These are phyloP conservation scores for Rutstroemia sp. DNA, from an alignment of 2,329 filamentous ascomycete species.

Conservation along the genomic window DNA sequence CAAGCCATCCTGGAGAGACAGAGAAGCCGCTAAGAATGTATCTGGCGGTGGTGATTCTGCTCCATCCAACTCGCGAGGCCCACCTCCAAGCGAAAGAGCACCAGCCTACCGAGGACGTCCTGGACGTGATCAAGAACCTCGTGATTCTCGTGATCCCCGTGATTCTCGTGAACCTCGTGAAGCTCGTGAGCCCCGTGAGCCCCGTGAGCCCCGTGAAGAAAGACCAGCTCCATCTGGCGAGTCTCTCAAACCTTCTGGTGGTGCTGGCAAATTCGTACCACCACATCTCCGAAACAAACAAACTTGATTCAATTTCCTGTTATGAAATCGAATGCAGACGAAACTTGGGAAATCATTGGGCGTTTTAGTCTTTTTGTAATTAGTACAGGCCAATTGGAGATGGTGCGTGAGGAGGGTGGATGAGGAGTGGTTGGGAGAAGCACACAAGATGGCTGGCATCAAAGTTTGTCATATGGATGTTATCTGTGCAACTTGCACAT, in stretches of 20 bases:
- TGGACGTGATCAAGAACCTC: not conserved
- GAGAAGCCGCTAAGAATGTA: slow-evolving; percentile 42
- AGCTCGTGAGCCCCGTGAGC: slow-evolving; percentile 29
- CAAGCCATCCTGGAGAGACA: slow-evolving; percentile 51
- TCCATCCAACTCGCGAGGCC: slow-evolving; percentile 6
- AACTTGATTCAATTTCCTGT: too few species aligned
- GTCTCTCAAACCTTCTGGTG: slow-evolving; percentile 44
- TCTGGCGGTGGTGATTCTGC: slow-evolving; percentile 21
- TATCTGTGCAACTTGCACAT: too few species aligned
- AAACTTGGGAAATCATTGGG: too few species aligned
- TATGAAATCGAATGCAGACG: too few species aligned
- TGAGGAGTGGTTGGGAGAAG: too few species aligned
- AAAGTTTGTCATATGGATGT: too few species aligned
- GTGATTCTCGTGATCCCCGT: not conserved
- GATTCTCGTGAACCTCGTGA: slow-evolving; percentile 13
- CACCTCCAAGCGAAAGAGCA: slow-evolving; percentile 14
- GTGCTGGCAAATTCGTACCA: slow-evolving; percentile 54
- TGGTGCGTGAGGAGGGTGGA: too few species aligned
- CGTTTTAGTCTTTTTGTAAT: too few species aligned
- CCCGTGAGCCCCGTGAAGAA: slow-evolving; percentile 32
- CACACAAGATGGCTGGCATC: too few species aligned
- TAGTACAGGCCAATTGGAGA: too few species aligned
- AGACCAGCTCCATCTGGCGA: slow-evolving; percentile 36
- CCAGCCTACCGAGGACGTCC: not conserved
- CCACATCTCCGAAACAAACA: slow-evolving; percentile 33